These are phyloP conservation scores for Dothideomycetes sp. DNA, from an alignment of 2,329 filamentous ascomycete species.

Conservation along the genomic window DNA sequence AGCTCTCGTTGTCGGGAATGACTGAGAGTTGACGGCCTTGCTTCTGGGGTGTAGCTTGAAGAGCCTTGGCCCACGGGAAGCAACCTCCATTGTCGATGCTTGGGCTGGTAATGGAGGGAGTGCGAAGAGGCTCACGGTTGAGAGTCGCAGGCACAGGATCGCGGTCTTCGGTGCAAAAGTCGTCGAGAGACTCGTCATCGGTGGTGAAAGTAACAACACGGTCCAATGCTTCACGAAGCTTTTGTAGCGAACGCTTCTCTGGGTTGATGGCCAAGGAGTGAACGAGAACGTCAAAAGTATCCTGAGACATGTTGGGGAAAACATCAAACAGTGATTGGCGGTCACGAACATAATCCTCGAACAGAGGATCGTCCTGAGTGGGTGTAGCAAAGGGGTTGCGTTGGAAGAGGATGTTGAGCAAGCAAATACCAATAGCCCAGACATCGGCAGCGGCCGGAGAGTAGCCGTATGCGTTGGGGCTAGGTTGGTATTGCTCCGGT, in stretches of 20 bases:
- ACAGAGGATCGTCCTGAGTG: constrained; percentile 80
- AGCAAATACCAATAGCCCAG: constrained; percentile 93
- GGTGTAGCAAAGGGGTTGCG: constrained; percentile 92
- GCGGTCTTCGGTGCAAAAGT: constrained; percentile 74
- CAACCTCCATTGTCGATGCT: constrained; percentile 63
- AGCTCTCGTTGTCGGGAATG: constrained; percentile 67
- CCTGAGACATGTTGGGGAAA: constrained; percentile 96
- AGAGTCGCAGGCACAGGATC: constrained; percentile 66
- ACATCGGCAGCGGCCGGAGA: constrained; percentile 88
- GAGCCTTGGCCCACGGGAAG: constrained; percentile 90
- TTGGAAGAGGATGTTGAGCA: constrained; percentile 93
- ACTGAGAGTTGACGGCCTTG: constrained; percentile 72
- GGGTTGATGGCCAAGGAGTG: constrained; percentile 89
- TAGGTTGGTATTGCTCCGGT: constrained; percentile 91
- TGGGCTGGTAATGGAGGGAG: constrained; percentile 86
- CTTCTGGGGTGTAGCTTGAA: constrained; percentile 64
- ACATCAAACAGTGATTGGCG: constrained; percentile 95
- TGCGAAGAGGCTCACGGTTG: constrained; percentile 90
- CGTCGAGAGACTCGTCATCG: constrained; percentile 80
- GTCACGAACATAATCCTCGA: constrained; percentile 85
- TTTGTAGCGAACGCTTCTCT: constrained; percentile 69
- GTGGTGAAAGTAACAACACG: constrained; percentile 86
- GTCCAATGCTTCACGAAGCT: constrained; percentile 65
- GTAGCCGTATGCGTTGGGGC: constrained; percentile 58
- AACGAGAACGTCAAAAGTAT: constrained; percentile 88